Percentiles rank a stretch among this genome's conserved stretches.
These are phyloP conservation scores for Leishmania mexicana DNA, from an alignment of 208 protist species.

Conservation along the genomic window DNA sequence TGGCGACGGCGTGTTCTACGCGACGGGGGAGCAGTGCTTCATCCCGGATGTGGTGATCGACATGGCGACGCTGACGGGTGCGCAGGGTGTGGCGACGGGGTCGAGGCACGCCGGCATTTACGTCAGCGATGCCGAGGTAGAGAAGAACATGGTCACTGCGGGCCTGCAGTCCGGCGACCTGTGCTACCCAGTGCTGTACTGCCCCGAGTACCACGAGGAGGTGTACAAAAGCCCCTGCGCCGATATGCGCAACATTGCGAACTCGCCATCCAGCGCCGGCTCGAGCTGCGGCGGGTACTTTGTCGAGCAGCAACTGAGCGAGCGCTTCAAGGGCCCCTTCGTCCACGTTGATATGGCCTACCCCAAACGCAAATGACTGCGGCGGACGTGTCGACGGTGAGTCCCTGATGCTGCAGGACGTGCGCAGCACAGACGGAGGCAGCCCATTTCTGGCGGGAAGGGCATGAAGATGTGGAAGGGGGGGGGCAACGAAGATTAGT, in stretches of 20 bases:
- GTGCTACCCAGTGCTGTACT: constrained; percentile 87
- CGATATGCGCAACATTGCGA: constrained; percentile 79
- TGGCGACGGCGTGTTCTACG: constrained; percentile 87
- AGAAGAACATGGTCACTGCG: constrained; percentile 53
- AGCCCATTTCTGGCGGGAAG: no score
- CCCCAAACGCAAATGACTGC: constrained; percentile 52
- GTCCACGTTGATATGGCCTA: constrained; percentile 90
- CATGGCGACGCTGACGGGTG: constrained; percentile 92
- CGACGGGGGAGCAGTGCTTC: constrained; percentile 65
- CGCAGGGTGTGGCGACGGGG: constrained; percentile 87
- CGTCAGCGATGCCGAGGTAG: constrained; percentile 62
- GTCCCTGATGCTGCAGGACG: no score
- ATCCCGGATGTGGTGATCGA: constrained; percentile 79
- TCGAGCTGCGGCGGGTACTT: constrained; percentile 84
- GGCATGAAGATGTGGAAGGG: no score
- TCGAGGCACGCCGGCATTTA: constrained; percentile 77
- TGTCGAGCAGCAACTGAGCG: constrained; percentile 60
- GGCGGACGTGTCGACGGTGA: no score
- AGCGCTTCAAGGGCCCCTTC: constrained; percentile 68
- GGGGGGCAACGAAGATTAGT: no score
- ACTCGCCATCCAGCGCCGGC: constrained; percentile 51
- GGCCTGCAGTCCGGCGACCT: constrained; percentile 68
- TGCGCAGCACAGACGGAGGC: no score
- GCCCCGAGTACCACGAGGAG: constrained; percentile 77
- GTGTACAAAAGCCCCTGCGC: constrained; percentile 70